Conservation (phyloP, 768 basidiomycete species). For the Mrakia frigida region DNA sequence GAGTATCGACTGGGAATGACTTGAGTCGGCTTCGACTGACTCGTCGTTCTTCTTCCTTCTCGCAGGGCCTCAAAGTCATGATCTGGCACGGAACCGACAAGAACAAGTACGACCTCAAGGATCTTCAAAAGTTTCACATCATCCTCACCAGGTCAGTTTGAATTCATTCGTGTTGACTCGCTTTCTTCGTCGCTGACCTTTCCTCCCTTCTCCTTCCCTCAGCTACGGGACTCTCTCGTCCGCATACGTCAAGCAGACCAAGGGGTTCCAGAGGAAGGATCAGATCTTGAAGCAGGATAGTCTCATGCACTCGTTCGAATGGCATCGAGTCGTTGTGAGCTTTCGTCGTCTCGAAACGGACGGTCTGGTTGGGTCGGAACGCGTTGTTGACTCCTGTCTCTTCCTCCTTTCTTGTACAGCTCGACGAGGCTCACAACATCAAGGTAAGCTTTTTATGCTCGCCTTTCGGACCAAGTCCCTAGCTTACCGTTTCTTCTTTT, state of each 20-base stretch:
- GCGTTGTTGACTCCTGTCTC: slow-evolving; percentile 10
- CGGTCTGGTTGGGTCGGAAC: no score
- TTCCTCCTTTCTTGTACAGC: slow-evolving; percentile 46
- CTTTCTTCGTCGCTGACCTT: neutral
- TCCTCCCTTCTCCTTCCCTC: neutral
- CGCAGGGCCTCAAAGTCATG: slow-evolving; percentile 50
- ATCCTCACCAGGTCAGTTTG: slow-evolving; percentile 68
- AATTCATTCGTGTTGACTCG: neutral
- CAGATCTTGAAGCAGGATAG: slow-evolving; percentile 76
- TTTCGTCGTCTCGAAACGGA: neutral
- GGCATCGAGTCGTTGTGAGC: slow-evolving; percentile 73
- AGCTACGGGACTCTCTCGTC: slow-evolving; percentile 80
- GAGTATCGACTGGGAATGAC: neutral
- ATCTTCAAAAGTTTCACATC: slow-evolving; percentile 80
- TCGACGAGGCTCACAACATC: slow-evolving; percentile 97
- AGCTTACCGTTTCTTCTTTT: neutral
- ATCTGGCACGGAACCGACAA: slow-evolving; percentile 88
- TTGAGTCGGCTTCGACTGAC: slow-evolving; percentile 46
- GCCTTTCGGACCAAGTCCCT: neutral
- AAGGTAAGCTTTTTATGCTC: slow-evolving; percentile 47
- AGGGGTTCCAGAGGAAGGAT: slow-evolving; percentile 83
- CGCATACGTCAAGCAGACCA: slow-evolving; percentile 85
- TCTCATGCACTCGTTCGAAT: slow-evolving; percentile 72
- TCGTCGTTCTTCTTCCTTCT: neutral
- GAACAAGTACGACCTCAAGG: slow-evolving; percentile 55